Base-by-base conservation (phyloP, 2,329 filamentous ascomycete genomes). In the Berkeleyomyces basicola region DNA sequence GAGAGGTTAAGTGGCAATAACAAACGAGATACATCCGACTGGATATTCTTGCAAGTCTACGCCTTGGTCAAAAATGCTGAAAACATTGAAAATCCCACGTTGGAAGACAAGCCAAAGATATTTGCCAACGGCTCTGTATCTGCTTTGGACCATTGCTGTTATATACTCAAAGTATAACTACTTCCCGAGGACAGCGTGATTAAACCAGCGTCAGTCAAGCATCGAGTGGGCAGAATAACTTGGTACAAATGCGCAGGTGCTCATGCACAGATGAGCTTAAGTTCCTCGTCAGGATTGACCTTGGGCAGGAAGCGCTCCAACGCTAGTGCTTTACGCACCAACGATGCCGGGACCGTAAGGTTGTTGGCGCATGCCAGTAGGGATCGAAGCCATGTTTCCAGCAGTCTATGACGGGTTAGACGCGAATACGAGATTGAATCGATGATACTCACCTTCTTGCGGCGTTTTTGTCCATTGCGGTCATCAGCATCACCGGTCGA, bases 401-500 rank as follows among this genome's bases (percentile, higher is more conserved):
- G 76, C 71, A 67, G 76, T 78, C 79, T 82, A 72, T 68, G 67
- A 66, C 62, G 67, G 69, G 74, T 79, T 70, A 79, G 77, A 71
- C 71, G 67, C 70, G 68, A 59, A 66, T 65, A 68, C 65, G 65
- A 67, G 59, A 67, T 67, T 67, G 65, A 65, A 64, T 67, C 64
- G 61, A 59, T 61, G 55, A 64, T 64, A 64, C 70, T 67, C 69
- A 84, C 82, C 82, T 85, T 84, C 75, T 86, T 86, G 71, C 82
- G 78, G 67, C 82, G 78, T 74, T 86, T 86, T 67, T 79, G 75
- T 67, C 76, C 78, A 51, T 72, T 70, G 65, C 72, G 72, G 67
- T 86, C 83, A 67, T 87, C 86, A 67, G 83, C 83, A 67, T 87
- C 86, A 64, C 83, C 85, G 31, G 86, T 88, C 31, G 85, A 88